phyloP scores from a whole-genome alignment of 495 filamentous ascomycete species.

The Pyrenula aspistea region DNA sequence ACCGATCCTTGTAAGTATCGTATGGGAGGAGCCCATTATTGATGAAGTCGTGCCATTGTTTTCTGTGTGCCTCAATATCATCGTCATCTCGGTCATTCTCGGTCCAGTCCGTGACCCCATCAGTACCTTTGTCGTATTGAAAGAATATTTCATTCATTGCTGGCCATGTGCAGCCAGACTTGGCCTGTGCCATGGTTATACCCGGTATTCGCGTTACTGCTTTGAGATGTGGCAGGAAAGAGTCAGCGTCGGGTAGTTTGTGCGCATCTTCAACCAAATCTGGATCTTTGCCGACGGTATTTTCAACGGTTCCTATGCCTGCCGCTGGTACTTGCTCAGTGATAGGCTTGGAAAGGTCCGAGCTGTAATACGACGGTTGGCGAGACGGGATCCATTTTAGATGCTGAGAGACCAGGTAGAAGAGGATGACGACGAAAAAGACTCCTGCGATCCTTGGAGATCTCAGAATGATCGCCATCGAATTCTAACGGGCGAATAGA shows the following conservation, averaged over 20 bases:
- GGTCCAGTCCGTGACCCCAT: constrained; percentile 5
- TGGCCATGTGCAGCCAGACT: constrained; percentile 10
- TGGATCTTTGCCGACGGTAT: not conserved
- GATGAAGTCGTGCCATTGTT: constrained; percentile 12
- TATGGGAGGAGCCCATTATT: constrained; percentile 6
- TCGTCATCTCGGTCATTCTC: constrained; percentile 6
- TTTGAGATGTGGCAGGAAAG: constrained; percentile 12
- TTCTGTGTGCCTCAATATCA: constrained; percentile 8
- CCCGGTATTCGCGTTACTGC: constrained; percentile 7
- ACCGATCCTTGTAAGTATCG: constrained; percentile 7
- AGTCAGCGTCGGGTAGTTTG: constrained; percentile 10
- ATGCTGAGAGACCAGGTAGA: not conserved
- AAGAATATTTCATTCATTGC: constrained; percentile 9
- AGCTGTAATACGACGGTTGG: not conserved
- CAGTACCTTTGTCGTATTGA: constrained; percentile 6
- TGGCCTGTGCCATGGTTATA: constrained; percentile 10
- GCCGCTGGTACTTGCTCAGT: not conserved
- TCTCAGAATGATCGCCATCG: not conserved
- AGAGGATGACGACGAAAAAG: not conserved
- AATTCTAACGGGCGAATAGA: no score
- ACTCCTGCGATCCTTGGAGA: not conserved
- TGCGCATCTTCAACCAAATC: constrained; percentile 6
- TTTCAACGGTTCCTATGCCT: not conserved
- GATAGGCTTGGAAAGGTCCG: not conserved
- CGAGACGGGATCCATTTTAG: not conserved